phyloP scores from a whole-genome alignment of 1,139 yeast genomes.

The Petasospora fabianii region DNA sequence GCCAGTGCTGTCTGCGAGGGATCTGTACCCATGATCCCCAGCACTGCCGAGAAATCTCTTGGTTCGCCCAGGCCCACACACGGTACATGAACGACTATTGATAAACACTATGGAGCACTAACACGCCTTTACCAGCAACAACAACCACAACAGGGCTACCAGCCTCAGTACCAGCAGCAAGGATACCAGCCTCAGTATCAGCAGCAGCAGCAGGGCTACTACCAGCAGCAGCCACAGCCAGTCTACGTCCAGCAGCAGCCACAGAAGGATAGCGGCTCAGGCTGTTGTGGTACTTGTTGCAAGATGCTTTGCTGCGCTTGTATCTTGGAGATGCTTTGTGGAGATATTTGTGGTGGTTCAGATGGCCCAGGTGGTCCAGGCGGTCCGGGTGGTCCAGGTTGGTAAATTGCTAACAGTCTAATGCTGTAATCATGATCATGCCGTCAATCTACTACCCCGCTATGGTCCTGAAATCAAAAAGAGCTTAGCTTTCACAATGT shows the following conservation, averaged over 20 bases:
- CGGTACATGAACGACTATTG: too few relatives aligned
- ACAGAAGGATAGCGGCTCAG: slow-evolving; percentile 26
- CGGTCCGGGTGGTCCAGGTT: slow-evolving; percentile 8
- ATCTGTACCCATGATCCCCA: too few relatives aligned
- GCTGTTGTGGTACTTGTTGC: slow-evolving; percentile 37
- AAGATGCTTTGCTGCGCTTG: slow-evolving; percentile 39
- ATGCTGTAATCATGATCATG: background rate
- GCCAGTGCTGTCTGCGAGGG: too few relatives aligned
- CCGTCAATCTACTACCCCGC: too few relatives aligned
- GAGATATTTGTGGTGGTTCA: slow-evolving; percentile 17
- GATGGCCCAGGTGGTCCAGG: slow-evolving; percentile 13
- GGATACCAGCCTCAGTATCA: slow-evolving; percentile 8
- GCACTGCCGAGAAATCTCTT: too few relatives aligned
- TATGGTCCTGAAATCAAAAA: too few relatives aligned
- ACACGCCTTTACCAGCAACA: too few relatives aligned
- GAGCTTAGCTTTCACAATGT: too few relatives aligned
- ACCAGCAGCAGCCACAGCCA: slow-evolving; percentile 32
- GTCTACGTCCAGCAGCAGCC: slow-evolving; percentile 33
- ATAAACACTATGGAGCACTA: too few relatives aligned
- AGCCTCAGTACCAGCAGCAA: slow-evolving; percentile 6
- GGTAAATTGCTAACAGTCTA: background rate
- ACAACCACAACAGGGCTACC: too few relatives aligned
- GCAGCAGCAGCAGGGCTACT: slow-evolving; percentile 29
- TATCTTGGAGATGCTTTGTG: slow-evolving; percentile 31
- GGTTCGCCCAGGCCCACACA: slow-evolving; percentile 1